These are phyloP conservation scores for Phoma sp. DNA, from an alignment of 2,329 filamentous ascomycete genomes.

Conservation along the genomic window DNA sequence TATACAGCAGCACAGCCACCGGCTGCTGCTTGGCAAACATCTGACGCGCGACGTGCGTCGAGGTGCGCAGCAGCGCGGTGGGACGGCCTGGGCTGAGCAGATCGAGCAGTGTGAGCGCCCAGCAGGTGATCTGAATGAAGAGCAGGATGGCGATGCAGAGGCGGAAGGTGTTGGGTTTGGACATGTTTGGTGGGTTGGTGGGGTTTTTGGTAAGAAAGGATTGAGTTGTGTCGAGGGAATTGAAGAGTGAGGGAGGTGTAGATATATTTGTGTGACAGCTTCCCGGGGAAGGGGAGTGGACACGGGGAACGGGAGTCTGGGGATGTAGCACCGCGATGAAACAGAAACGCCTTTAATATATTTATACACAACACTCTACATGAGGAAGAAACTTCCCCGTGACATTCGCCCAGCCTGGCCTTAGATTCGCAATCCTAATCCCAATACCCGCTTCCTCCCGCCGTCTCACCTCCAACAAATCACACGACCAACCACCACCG, in stretches of 20 bases:
- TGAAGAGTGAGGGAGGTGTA: neutral
- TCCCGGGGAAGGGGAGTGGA: neutral
- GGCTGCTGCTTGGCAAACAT: constrained; percentile 26
- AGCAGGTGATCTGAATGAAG: constrained; percentile 39
- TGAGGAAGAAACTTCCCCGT: too few relatives aligned
- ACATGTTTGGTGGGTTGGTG: constrained; percentile 21
- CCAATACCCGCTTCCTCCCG: too few relatives aligned
- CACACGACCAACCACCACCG: neutral
- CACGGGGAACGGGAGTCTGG: constrained; percentile 3
- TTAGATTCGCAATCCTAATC: too few relatives aligned
- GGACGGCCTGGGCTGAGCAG: constrained; percentile 40
- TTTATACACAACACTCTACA: too few relatives aligned
- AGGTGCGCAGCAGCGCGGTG: constrained; percentile 28
- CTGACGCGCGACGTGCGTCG: constrained; percentile 24
- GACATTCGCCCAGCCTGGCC: too few relatives aligned
- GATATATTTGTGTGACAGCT: too few relatives aligned
- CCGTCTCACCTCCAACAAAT: too few relatives aligned
- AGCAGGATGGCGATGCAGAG: constrained; percentile 40
- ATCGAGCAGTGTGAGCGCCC: constrained; percentile 40
- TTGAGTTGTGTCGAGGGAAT: neutral
- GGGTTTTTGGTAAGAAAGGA: too few relatives aligned
- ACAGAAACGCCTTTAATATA: constrained; percentile 11
- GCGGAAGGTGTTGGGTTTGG: constrained; percentile 37
- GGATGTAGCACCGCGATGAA: neutral
- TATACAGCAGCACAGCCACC: constrained; percentile 25